These are phyloP conservation scores for Gossypium raimondii DNA, from an alignment of 345 rosid genomes.

Conservation along the genomic window DNA sequence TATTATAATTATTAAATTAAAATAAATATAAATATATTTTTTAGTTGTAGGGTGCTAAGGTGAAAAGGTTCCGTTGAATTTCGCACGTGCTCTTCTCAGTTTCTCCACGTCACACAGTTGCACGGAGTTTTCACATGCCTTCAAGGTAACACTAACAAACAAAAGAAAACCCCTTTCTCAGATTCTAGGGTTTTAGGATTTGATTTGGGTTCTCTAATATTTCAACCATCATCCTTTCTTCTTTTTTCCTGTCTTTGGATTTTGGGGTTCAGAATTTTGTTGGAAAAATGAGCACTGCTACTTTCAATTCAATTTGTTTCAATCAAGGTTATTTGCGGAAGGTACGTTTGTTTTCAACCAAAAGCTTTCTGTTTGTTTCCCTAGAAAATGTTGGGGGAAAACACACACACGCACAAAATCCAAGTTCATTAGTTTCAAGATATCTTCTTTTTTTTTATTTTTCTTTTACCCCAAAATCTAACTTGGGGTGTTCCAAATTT, in stretches of 20 bases:
- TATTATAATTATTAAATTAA: no score
- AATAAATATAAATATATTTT: no score
- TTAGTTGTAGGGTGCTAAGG: background rate
- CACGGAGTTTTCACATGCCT: background rate
- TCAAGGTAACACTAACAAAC: background rate
- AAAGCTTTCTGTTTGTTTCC: constrained; percentile 14
- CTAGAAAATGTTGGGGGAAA: constrained; percentile 6
- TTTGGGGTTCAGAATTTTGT: constrained; percentile 12
- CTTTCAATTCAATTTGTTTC: constrained; percentile 32
- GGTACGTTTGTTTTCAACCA: constrained; percentile 32
- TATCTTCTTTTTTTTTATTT: background rate
- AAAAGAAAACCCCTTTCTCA: background rate
- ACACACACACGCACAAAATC: no score
- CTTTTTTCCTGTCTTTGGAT: background rate
- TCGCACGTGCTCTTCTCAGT: background rate
- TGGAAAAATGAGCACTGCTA: constrained; percentile 31
- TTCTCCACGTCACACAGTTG: constrained; percentile 3
- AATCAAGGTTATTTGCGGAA: constrained; percentile 35
- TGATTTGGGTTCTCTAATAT: background rate
- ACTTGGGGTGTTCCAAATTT: background rate
- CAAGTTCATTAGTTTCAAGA: background rate
- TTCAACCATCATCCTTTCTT: background rate
- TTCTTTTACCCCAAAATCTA: background rate
- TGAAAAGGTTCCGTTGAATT: background rate
- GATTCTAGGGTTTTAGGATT: constrained; percentile 6